Evolutionary conservation across 2,329 filamentous ascomycete species (phyloP).

Genomic region (Cercospora sojina): DNA sequence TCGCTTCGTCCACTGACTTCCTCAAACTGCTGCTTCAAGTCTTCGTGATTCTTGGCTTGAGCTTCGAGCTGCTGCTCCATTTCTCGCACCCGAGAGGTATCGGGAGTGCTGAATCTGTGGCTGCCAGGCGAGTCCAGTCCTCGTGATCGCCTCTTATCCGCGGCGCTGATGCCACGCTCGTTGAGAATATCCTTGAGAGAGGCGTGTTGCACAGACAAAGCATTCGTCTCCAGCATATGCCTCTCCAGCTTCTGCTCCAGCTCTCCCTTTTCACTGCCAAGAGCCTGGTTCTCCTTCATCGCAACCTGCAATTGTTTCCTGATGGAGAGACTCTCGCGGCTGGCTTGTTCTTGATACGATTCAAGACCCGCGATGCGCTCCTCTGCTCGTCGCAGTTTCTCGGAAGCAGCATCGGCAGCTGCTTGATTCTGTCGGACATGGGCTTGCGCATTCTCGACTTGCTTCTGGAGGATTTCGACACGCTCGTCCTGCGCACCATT

Average conservation of each 20-base stretch:
- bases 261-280: conserved; percentile 77
- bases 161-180: conserved; percentile 82
- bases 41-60: conserved; percentile 77
- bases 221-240: conserved; percentile 91
- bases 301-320: conserved; percentile 84
- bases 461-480: conserved; percentile 70
- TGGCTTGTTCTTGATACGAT: conserved; percentile 95
- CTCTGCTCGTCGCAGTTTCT: conserved; percentile 87
- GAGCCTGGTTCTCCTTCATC: conserved; percentile 77
- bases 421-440: conserved; percentile 85
- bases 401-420: conserved; percentile 80
- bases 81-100: conserved; percentile 74
- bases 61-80: conserved; percentile 83
- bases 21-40: conserved; percentile 75
- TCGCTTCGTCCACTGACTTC: conserved; percentile 75
- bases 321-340: conserved; percentile 85
- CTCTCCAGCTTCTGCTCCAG: conserved; percentile 78
- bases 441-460: conserved; percentile 73
- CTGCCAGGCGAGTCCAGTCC: conserved; percentile 70
- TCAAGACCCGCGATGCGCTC: conserved; percentile 95
- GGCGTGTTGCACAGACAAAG: conserved; percentile 84
- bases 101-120: conserved; percentile 68
- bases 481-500: conserved; percentile 61
- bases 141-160: conserved; percentile 68
- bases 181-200: conserved; percentile 89